Base-by-base conservation (phyloP, 257 asterid genomes). In the Nicotiana sylvestris region DNA sequence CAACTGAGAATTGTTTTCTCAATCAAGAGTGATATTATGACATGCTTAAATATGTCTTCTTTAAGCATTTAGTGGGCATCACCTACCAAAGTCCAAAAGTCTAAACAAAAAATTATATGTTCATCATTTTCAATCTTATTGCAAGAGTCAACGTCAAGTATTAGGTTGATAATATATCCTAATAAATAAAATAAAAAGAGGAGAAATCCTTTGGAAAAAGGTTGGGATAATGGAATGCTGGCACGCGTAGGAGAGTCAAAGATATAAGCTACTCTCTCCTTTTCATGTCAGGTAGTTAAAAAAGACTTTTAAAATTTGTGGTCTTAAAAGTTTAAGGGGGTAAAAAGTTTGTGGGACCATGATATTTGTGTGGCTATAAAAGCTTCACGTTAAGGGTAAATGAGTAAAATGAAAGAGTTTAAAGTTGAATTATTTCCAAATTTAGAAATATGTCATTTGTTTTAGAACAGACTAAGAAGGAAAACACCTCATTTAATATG, bases 61-160 rank as follows among this genome's bases (percentile, higher is more conserved):
- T 74, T 25, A 74, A 74, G 80, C 62, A 74, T 74, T 74, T 74
- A 74, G 80, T 49, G 80, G 80, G 43, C 79, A 74, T 11, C 80
- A 74, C 80, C 80, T 27, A 74, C 62, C 62, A 74, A 74, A 49
- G 39, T 74, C 43, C 62, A 74, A 74, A 74, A 74, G 79, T 74
- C 79, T 72, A 25, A 7, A 49, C 6, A 49, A 27, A 46, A 43
- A 21, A 46, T 74, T 74, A 74, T 49, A 49, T 49, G 62, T 27
- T 51, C 80, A 49, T 74, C 37, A 74, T 74, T 49, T 21, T 12
- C 3, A 6, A 43, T 43, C 60, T 70, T 43, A 70, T 70, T 55
- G 35, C 30, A 70, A 43, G 78, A 11, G 78, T 43, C 78, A 72
- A 12, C 78, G 60, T 72, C 78, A 46, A 72, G 5, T 72, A 43